These are phyloP conservation scores for Silene conica DNA, from an alignment of 148 eudicot genomes.

Conservation along the genomic window DNA sequence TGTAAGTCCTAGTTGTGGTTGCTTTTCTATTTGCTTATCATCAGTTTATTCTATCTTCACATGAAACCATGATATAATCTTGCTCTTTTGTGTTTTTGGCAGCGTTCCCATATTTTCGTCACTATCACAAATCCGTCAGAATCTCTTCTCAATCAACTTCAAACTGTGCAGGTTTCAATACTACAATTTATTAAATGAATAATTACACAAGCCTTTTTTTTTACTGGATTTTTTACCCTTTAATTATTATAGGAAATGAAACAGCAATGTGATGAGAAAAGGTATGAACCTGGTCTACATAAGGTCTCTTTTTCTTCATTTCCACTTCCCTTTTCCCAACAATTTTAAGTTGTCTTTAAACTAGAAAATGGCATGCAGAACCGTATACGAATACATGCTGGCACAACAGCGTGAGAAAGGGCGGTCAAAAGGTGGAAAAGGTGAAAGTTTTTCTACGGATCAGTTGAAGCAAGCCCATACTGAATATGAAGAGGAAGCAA, in stretches of 20 bases:
- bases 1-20: slow-evolving; percentile 45
- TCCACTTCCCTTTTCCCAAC: neutral
- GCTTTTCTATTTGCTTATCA: neutral
- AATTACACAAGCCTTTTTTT: neutral
- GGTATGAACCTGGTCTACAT: slow-evolving; percentile 34
- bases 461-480: slow-evolving; percentile 67
- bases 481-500: slow-evolving; percentile 89
- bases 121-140: slow-evolving; percentile 91
- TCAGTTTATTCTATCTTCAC: slow-evolving; percentile 7
- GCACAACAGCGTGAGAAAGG: slow-evolving; percentile 74
- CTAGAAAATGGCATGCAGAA: slow-evolving; percentile 39
- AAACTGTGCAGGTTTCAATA: slow-evolving; percentile 81
- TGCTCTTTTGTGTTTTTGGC: slow-evolving; percentile 25
- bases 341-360: slow-evolving; percentile 20
- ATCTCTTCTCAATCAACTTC: slow-evolving; percentile 88
- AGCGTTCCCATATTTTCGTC: slow-evolving; percentile 73
- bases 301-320: neutral
- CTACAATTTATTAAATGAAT: slow-evolving; percentile 4
- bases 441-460: slow-evolving; percentile 57
- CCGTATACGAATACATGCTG: slow-evolving; percentile 65
- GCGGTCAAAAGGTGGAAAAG: slow-evolving; percentile 68
- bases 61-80: neutral
- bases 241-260: slow-evolving; percentile 74
- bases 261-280: slow-evolving; percentile 83
- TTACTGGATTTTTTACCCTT: slow-evolving; percentile 20